Conservation (phyloP, 352 stramenopile species). For the Phytophthora fragariae region DNA sequence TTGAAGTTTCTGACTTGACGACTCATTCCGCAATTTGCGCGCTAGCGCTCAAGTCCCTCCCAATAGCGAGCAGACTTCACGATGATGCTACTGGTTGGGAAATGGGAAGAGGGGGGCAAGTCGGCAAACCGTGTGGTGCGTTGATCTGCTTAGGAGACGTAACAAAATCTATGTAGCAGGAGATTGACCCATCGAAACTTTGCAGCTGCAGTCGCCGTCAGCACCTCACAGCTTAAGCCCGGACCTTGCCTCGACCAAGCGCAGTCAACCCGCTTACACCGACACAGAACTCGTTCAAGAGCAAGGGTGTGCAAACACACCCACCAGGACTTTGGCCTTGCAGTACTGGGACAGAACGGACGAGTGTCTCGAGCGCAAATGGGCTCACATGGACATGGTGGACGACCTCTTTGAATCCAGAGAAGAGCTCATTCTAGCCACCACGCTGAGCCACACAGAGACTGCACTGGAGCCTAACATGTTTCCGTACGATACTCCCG, state of each 20-base stretch:
- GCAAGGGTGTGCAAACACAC: not conserved
- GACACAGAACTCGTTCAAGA: not conserved
- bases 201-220: not conserved
- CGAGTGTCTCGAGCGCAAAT: constrained; percentile 85
- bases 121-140: not conserved
- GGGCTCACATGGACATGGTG: constrained; percentile 82
- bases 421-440: constrained; percentile 80
- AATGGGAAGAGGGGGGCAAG: not conserved
- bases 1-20: not conserved
- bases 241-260: not conserved
- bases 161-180: not conserved
- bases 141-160: not conserved
- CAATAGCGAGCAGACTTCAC: not conserved
- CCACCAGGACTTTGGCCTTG: constrained; percentile 59
- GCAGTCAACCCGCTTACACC: not conserved
- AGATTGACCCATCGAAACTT: not conserved
- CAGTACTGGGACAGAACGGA: constrained; percentile 86
- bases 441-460: constrained; percentile 62
- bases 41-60: not conserved
- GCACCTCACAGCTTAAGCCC: not conserved
- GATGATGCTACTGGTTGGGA: not conserved
- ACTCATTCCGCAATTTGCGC: constrained; percentile 1
- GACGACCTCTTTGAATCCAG: constrained; percentile 58
- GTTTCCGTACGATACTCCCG: constrained; percentile 86
- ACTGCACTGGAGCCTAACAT: constrained; percentile 83